A percentile compares a stretch with the other conserved stretches of the same genome.
These are phyloP conservation scores for Abelmoschus esculentus DNA, from an alignment of 345 rosid species.

Conservation along the genomic window DNA sequence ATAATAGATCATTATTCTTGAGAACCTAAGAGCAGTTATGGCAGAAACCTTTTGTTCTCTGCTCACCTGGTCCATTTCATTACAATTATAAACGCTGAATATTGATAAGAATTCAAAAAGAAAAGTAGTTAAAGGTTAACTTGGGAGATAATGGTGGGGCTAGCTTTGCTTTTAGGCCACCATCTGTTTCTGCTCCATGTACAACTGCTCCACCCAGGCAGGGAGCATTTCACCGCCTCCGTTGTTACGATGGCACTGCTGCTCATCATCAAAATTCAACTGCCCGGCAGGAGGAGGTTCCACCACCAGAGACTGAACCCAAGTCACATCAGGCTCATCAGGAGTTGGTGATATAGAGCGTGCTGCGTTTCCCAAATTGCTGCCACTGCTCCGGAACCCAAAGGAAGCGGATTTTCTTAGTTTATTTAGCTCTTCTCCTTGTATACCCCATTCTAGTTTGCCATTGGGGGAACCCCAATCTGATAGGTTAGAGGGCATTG, in stretches of 20 bases:
- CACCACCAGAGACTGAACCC: constrained; percentile 70
- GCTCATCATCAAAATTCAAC: constrained; percentile 27
- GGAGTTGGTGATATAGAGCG: constrained; percentile 18
- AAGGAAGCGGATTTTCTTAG: constrained; percentile 65
- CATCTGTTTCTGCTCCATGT: constrained; percentile 72
- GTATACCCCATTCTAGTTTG: constrained; percentile 73
- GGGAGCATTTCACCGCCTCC: constrained; percentile 40
- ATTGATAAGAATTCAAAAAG: constrained; percentile 19
- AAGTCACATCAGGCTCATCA: constrained; percentile 66
- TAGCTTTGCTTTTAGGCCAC: constrained; percentile 44
- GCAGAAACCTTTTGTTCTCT: constrained; percentile 24
- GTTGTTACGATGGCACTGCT: constrained; percentile 27
- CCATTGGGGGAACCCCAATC: constrained; percentile 93
- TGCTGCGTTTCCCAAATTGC: constrained; percentile 14
- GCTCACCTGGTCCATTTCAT: constrained; percentile 20
- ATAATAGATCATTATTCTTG: constrained; percentile 11
- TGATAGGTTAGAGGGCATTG: constrained; percentile 24
- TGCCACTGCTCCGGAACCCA: constrained; percentile 35
- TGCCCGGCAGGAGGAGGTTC: constrained; percentile 31
- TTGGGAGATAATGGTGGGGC: constrained; percentile 10
- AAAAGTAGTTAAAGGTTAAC: constrained; percentile 31
- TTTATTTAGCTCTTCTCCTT: constrained; percentile 66
- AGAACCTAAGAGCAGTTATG: constrained; percentile 11
- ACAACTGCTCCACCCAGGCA: constrained; percentile 73
- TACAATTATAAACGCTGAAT: constrained; percentile 15